Base-by-base conservation (phyloP, 208 protist genomes). In the Leishmania mexicana region DNA sequence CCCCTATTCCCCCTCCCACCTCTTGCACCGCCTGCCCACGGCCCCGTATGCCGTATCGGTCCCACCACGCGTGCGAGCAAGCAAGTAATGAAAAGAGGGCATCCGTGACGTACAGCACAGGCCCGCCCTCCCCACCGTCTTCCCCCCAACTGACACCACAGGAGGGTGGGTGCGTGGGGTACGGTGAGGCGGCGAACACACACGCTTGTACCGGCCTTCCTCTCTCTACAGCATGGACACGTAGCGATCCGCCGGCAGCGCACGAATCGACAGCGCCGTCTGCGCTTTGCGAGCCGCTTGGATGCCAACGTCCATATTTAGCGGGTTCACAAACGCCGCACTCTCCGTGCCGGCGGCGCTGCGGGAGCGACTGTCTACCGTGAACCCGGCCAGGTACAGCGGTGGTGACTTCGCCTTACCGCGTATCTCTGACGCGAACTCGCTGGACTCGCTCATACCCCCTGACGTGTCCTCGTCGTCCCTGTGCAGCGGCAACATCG, bases 181-280 rank as follows among this genome's bases (percentile, higher is more conserved):
- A n/a, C 11, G 28, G 28, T 74, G 68, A 53, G 28, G 68, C 24
- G 42, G 24, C 21, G 28, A 35, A 49, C 24, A 17, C 10, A 53
- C 6, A 7, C 42, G 40, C 28, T 42, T 74, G 42, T n/a, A 31
- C 51, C 60, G 19, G n/a, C 73, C 51, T n/a, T 57, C 73, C n/a
- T 62, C 49, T 40, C 38, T 38, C 38, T 82, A 85, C n/a, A 19
- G 7, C 62, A 85, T 79, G 19, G 51, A 64, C 7, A 85, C 70
- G 62, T 85, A 85, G n/a, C 76, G 76, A n/a, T 49, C 76, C 5
- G 81, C 81, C 2, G 81, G 81, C 28, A 85, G 77, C 0, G 81
- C 28, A 35, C 53, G 65, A 40, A 74, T 57, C 35, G 77, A 81
- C 28, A 75, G 42, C n/a, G 68, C 40, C 31, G 67, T 19, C 3